Conservation (phyloP, 106 monocot genomes). For the Hemerocallis citrina region DNA sequence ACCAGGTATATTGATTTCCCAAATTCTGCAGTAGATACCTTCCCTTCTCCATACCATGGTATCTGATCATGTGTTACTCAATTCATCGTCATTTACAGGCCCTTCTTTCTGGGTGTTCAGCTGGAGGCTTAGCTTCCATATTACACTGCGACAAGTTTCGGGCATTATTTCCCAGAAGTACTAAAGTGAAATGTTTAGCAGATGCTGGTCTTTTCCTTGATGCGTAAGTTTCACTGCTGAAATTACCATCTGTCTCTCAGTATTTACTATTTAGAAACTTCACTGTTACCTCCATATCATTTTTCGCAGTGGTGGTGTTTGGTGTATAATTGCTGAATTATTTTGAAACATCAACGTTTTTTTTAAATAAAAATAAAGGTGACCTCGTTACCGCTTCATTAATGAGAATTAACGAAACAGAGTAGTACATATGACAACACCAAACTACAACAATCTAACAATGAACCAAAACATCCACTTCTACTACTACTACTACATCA, state of each 20-base stretch:
- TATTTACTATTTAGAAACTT: neutral
- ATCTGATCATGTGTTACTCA: neutral
- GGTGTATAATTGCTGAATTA: neutral
- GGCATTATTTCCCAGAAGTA: slow-evolving; percentile 24
- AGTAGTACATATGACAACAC: too few relatives aligned
- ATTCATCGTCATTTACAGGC: slow-evolving; percentile 17
- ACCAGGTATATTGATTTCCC: slow-evolving; percentile 7
- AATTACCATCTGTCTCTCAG: neutral
- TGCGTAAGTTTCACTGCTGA: slow-evolving; percentile 15
- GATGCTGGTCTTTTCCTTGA: slow-evolving; percentile 56
- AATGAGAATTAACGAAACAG: too few relatives aligned
- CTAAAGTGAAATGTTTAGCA: slow-evolving; percentile 43
- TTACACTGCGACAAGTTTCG: slow-evolving; percentile 48
- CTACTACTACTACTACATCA: too few relatives aligned
- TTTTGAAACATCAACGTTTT: neutral
- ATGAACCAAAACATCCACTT: too few relatives aligned
- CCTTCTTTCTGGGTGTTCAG: slow-evolving; percentile 50
- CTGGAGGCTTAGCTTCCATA: slow-evolving; percentile 40
- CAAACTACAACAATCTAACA: too few relatives aligned
- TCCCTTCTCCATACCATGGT: neutral
- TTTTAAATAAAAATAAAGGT: neutral
- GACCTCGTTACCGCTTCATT: too few relatives aligned
- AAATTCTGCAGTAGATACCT: neutral
- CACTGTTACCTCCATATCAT: neutral
- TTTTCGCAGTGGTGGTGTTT: neutral